These are phyloP conservation scores for Leishmania gerbilli DNA, from an alignment of 208 protist species.

Conservation along the genomic window DNA sequence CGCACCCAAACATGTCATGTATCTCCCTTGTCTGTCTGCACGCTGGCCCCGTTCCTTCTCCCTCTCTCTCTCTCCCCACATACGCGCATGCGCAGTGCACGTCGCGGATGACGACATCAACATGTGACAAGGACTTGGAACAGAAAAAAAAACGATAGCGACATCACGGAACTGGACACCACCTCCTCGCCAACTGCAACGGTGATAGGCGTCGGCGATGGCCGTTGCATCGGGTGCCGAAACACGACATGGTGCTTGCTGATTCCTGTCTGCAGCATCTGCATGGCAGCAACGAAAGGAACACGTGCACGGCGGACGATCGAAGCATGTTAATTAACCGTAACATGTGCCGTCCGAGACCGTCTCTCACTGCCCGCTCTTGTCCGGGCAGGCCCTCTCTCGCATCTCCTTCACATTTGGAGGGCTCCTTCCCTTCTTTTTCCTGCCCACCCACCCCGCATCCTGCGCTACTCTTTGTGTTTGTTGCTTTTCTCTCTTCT, in stretches of 20 bases:
- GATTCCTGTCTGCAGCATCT: background rate
- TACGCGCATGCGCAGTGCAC: background rate
- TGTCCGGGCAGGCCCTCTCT: too few relatives aligned
- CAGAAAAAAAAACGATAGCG: background rate
- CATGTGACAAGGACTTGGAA: too few relatives aligned
- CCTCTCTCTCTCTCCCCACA: background rate
- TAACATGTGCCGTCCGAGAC: too few relatives aligned
- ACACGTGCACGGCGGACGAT: background rate
- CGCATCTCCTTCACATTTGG: too few relatives aligned
- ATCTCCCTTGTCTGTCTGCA: background rate
- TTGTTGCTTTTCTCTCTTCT: constrained; percentile 7
- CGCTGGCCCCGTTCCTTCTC: background rate
- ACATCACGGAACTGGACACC: background rate
- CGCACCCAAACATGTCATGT: background rate
- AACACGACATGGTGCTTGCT: background rate
- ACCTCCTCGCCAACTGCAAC: background rate
- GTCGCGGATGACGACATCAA: background rate
- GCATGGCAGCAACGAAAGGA: background rate
- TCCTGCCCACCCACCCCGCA: background rate
- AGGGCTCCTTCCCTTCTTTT: too few relatives aligned
- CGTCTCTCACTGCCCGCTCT: too few relatives aligned
- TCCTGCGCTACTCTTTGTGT: background rate
- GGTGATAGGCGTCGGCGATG: background rate
- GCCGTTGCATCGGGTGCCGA: background rate
- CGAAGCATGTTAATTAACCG: too few relatives aligned